These are phyloP conservation scores for Backusella westeae DNA, from an alignment of 192 early-diverging fungal species.

Conservation along the genomic window DNA sequence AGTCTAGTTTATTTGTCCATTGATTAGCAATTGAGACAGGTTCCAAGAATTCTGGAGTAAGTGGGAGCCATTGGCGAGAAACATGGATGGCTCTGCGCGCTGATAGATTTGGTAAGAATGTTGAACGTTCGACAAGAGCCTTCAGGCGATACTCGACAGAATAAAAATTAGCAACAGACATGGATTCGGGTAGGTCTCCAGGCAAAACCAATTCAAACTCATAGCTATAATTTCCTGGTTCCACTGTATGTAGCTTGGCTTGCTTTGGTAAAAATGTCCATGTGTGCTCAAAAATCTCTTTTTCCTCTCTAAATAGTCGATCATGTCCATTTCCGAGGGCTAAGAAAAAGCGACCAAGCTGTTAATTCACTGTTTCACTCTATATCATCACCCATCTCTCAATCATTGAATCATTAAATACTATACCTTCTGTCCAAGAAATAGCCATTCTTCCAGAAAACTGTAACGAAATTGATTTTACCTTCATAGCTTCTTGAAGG, in stretches of 20 bases:
- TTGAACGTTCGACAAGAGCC: constrained; percentile 51
- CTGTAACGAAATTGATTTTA: constrained; percentile 45
- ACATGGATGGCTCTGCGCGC: constrained; percentile 34
- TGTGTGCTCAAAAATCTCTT: constrained; percentile 43
- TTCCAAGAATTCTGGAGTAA: constrained; percentile 45
- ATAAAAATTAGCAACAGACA: constrained; percentile 43
- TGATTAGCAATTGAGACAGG: constrained; percentile 50
- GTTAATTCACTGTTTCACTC: neutral
- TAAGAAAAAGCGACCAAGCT: neutral
- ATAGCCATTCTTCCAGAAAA: constrained; percentile 51
- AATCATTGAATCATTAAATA: neutral
- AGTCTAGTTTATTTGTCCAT: constrained; percentile 51
- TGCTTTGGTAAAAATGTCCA: constrained; percentile 50
- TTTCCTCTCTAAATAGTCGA: constrained; percentile 24
- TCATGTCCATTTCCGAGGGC: constrained; percentile 19
- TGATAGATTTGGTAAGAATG: constrained; percentile 48
- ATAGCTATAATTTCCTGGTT: constrained; percentile 37
- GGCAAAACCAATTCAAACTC: constrained; percentile 54
- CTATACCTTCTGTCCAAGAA: constrained; percentile 40
- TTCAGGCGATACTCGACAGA: constrained; percentile 47
- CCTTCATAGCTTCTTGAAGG: constrained; percentile 43
- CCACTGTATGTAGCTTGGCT: constrained; percentile 32
- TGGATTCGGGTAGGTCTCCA: constrained; percentile 58
- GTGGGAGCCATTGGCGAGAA: constrained; percentile 45
- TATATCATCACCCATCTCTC: neutral